Conservation (phyloP, 768 basidiomycete genomes). For the Auriscalpium vulgare region DNA sequence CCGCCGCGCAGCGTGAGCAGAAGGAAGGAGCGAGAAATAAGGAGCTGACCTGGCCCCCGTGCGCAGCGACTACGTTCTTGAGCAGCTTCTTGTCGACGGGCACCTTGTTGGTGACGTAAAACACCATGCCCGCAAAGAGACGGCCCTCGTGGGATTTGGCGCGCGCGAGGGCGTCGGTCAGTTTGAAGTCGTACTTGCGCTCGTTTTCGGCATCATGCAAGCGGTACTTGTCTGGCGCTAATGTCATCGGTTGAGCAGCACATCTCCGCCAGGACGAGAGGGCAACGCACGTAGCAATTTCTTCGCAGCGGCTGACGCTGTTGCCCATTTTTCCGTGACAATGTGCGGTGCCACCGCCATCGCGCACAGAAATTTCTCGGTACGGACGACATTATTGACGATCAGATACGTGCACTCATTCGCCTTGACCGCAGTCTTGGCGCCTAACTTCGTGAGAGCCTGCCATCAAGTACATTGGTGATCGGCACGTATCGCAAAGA, state of each 20-base stretch:
- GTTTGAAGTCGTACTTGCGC: slow-evolving; percentile 54
- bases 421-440: slow-evolving; percentile 50
- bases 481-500: not conserved
- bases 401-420: slow-evolving; percentile 76
- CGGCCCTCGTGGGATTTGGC: slow-evolving; percentile 46
- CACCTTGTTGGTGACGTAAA: slow-evolving; percentile 71
- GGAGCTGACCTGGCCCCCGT: slow-evolving; percentile 57
- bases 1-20: not conserved
- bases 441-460: slow-evolving; percentile 60
- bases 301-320: slow-evolving; percentile 44
- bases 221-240: slow-evolving; percentile 58
- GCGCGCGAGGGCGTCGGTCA: slow-evolving; percentile 50
- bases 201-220: slow-evolving; percentile 59
- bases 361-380: slow-evolving; percentile 83
- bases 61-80: slow-evolving; percentile 58
- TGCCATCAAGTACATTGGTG: slow-evolving; percentile 20
- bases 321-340: slow-evolving; percentile 63
- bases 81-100: slow-evolving; percentile 50
- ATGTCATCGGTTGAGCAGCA: not conserved
- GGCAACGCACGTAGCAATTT: slow-evolving; percentile 53
- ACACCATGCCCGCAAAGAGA: slow-evolving; percentile 55
- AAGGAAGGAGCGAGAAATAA: no score
- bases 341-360: slow-evolving; percentile 56
- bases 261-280: not conserved
- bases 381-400: slow-evolving; percentile 60